phyloP scores from a whole-genome alignment of 2,329 filamentous ascomycete genomes.

The Sclerotiophoma versabilis region DNA sequence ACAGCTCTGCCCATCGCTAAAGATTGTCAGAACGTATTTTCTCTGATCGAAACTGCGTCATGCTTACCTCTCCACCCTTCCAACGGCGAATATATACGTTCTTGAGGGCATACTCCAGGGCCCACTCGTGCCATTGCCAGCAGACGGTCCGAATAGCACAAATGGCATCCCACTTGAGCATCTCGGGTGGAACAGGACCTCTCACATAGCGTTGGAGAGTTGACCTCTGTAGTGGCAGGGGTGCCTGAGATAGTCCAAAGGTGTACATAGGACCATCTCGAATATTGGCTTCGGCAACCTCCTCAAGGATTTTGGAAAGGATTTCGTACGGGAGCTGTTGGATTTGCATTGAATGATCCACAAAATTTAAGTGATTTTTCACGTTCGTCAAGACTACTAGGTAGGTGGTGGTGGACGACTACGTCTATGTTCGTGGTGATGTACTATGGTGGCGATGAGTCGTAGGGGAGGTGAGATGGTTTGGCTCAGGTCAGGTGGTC shows the following conservation, averaged over 20 bases:
- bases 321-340: slow-evolving; percentile 61
- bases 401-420: slow-evolving; percentile 9
- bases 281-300: slow-evolving; percentile 57
- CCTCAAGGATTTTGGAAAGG: slow-evolving; percentile 59
- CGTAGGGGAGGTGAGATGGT: slow-evolving; percentile 15
- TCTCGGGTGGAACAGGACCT: slow-evolving; percentile 59
- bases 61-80: slow-evolving; percentile 55
- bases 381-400: neutral
- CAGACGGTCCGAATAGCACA: slow-evolving; percentile 58
- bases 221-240: slow-evolving; percentile 54
- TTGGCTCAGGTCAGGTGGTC: slow-evolving; percentile 25
- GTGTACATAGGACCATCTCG: slow-evolving; percentile 58
- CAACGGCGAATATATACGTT: slow-evolving; percentile 61
- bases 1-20: slow-evolving; percentile 60
- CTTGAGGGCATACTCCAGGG: slow-evolving; percentile 58
- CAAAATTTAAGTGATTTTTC: slow-evolving; percentile 8
- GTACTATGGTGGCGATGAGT: neutral
- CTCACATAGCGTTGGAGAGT: slow-evolving; percentile 59
- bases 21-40: slow-evolving; percentile 26
- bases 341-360: slow-evolving; percentile 52
- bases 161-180: slow-evolving; percentile 60
- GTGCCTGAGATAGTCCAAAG: slow-evolving; percentile 60
- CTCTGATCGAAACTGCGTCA: neutral
- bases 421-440: slow-evolving; percentile 12
- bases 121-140: slow-evolving; percentile 62